phyloP scores from a whole-genome alignment of 1,284 basidiomycete species.

The Gymnopus androsaceus region DNA sequence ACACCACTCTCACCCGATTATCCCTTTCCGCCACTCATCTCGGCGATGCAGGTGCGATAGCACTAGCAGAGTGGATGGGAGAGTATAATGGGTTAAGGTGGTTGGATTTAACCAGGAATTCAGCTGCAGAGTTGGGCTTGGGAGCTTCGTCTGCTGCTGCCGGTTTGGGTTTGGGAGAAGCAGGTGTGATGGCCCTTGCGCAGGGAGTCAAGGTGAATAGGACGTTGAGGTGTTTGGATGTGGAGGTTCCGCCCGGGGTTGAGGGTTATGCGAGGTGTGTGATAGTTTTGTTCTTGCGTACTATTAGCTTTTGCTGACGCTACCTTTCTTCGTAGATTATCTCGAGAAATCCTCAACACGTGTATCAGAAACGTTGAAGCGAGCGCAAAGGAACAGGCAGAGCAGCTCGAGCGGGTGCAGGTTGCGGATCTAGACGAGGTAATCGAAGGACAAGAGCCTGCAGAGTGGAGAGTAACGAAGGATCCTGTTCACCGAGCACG shows the following conservation, averaged over 20 bases:
- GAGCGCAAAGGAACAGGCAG: constrained; percentile 37
- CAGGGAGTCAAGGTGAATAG: constrained; percentile 84
- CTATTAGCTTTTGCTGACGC: constrained; percentile 6
- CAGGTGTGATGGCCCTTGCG: constrained; percentile 90
- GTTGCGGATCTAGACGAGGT: constrained; percentile 12
- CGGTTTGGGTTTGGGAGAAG: constrained; percentile 64
- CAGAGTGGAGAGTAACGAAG: neutral
- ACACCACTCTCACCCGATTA: constrained; percentile 88
- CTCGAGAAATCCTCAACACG: constrained; percentile 75
- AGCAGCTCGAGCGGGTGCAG: constrained; percentile 18
- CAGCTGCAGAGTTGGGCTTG: constrained; percentile 13
- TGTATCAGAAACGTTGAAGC: constrained; percentile 93
- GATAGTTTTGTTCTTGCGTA: constrained; percentile 8
- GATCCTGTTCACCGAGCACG: neutral
- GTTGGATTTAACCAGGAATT: constrained; percentile 75
- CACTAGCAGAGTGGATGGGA: constrained; percentile 93
- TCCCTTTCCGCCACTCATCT: constrained; percentile 88
- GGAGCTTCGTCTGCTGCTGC: neutral
- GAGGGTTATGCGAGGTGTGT: constrained; percentile 82
- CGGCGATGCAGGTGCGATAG: constrained; percentile 86
- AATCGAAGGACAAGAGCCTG: constrained; percentile 24
- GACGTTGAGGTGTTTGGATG: constrained; percentile 87
- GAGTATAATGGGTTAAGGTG: constrained; percentile 43
- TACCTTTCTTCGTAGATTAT: constrained; percentile 49
- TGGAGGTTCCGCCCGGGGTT: constrained; percentile 89